Evolutionary conservation across 2,329 filamentous ascomycete genomes (phyloP), one percentile per base, ranked within the genome.

Genomic region (Hypomyces perniciosus): DNA sequence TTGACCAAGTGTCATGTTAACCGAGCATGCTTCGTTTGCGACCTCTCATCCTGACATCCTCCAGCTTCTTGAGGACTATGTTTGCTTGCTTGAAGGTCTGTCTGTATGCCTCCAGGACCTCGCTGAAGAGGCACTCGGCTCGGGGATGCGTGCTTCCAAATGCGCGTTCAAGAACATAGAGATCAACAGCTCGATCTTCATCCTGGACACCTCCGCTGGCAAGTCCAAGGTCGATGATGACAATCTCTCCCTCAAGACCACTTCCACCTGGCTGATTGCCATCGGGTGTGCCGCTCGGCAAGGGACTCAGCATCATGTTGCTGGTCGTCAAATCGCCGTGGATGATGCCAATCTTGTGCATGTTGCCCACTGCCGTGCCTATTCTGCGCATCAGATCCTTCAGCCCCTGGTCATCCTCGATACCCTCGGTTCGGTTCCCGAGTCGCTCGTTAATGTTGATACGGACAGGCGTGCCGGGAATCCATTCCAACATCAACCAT

Each of bases 11-110:
- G 20, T 35, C 35, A 34, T n/a, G 42, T 43, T 58, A 97, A 29
- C 93, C 93, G 59, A 99, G 67, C 93, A 99, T 99, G 67, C 90
- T 97, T 69, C 90, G 86, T 80, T 99, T 99, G 65, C 93, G 79
- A 4, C 93, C 93, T 67, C 93, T 84, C 84, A 96, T 83, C 65
- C 93, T 82, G 43, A 99, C 93, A 57, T 96, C 92, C 66, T 96
- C 90, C 55, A 99, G 70, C 66, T 85, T 87, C 72, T 82, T 89
- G 65, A 99, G 69, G 26, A 91, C 89, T 20, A 80, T 73, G 51
- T 74, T 79, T 0, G 88, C 86, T 12, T 87, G 87, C 71, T 89
- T 90, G 64, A 87, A 92, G 33, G 79, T 81, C 57, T 79, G 77
- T 46, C 73, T 78, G 71, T 99, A 99, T 3, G 81, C 85, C 50